Evolutionary conservation across 1,139 yeast species (phyloP).

Genomic region (Geotrichum carabidarum): DNA sequence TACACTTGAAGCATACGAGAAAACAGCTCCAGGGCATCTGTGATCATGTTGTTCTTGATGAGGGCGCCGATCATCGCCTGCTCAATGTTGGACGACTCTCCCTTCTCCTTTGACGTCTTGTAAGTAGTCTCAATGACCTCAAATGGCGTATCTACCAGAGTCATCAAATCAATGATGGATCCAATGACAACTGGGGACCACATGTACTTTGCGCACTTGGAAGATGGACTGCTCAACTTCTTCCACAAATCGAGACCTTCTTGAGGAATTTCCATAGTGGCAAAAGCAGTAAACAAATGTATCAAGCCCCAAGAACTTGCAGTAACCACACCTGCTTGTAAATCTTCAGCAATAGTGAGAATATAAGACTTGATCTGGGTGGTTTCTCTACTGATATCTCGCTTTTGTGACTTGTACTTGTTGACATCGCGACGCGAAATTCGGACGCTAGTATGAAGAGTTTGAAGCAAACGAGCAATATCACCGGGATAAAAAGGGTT

Average conservation of each 20-base stretch:
- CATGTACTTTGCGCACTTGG: constrained; percentile 15
- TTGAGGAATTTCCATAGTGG: constrained; percentile 48
- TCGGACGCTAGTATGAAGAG: constrained; percentile 26
- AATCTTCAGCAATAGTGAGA: constrained; percentile 43
- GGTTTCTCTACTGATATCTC: constrained; percentile 17
- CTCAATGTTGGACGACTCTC: constrained; percentile 44
- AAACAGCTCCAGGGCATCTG: constrained; percentile 49
- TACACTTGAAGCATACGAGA: constrained; percentile 40
- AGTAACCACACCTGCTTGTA: constrained; percentile 42
- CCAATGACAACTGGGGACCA: constrained; percentile 61
- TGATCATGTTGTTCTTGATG: constrained; percentile 46
- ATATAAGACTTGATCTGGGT: constrained; percentile 18
- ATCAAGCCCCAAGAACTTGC: constrained; percentile 52
- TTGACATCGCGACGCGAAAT: constrained; percentile 17
- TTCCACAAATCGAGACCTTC: constrained; percentile 53
- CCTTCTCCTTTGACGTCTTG: constrained; percentile 39
- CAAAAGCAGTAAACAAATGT: constrained; percentile 54
- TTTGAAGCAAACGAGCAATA: constrained; percentile 29
- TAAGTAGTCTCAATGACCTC: constrained; percentile 53
- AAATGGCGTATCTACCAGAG: constrained; percentile 54
- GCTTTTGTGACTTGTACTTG: constrained; percentile 19
- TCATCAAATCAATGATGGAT: constrained; percentile 64
- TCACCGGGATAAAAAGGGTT: constrained; percentile 26
- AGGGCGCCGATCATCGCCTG: constrained; percentile 62
- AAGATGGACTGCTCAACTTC: constrained; percentile 18